These are phyloP conservation scores for Vanrija pseudolonga DNA, from an alignment of 1,284 basidiomycete genomes.

Conservation along the genomic window DNA sequence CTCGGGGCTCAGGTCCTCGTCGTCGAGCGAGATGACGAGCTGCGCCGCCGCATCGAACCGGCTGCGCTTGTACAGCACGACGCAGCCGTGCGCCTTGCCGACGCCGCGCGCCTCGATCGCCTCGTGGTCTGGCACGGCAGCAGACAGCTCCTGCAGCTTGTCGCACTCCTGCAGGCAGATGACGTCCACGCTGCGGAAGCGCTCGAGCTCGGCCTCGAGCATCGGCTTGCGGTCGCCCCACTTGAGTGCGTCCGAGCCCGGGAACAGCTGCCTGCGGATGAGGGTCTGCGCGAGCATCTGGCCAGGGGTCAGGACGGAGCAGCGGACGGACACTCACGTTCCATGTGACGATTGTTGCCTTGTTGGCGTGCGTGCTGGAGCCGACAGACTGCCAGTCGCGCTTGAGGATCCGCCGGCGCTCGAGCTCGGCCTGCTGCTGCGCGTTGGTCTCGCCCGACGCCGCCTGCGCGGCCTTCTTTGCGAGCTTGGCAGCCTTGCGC, in stretches of 20 bases:
- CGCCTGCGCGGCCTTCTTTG: slow-evolving; percentile 30
- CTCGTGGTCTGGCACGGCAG: slow-evolving; percentile 53
- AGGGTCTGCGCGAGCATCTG: slow-evolving; percentile 56
- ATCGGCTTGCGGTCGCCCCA: slow-evolving; percentile 67
- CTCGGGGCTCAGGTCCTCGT: slow-evolving; percentile 9
- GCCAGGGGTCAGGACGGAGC: background rate
- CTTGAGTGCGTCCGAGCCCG: slow-evolving; percentile 70
- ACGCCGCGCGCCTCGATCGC: slow-evolving; percentile 63
- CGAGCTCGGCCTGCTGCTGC: slow-evolving; percentile 16
- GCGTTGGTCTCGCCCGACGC: background rate
- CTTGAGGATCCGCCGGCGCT: slow-evolving; percentile 30
- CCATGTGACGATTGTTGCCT: slow-evolving; percentile 64
- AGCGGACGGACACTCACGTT: slow-evolving; percentile 48
- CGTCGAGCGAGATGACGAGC: slow-evolving; percentile 8
- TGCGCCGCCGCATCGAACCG: slow-evolving; percentile 54
- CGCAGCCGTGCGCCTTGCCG: slow-evolving; percentile 74
- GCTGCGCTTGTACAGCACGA: slow-evolving; percentile 64
- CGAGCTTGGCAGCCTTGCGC: slow-evolving; percentile 41
- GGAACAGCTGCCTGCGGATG: slow-evolving; percentile 68
- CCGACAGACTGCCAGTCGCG: slow-evolving; percentile 52
- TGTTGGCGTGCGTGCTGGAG: slow-evolving; percentile 56
- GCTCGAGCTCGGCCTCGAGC: slow-evolving; percentile 67
- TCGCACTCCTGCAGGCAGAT: slow-evolving; percentile 62
- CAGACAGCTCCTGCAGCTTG: slow-evolving; percentile 65
- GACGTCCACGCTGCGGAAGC: slow-evolving; percentile 62